Conservation (phyloP, 495 filamentous ascomycete genomes). For the Gamarada debralockiae region DNA sequence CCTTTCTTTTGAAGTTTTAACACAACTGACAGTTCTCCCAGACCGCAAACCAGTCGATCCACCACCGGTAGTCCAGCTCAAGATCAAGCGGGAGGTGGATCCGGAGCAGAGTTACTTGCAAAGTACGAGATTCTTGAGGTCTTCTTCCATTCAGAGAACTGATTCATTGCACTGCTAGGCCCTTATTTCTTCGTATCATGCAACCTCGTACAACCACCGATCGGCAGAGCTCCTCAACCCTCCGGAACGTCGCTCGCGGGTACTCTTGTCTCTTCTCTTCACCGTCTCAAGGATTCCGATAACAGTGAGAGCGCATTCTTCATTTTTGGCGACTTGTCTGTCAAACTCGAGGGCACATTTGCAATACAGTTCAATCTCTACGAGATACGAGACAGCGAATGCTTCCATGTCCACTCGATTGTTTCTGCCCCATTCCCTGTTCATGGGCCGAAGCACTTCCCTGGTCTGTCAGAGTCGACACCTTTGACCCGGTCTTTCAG, state of each 20-base stretch:
- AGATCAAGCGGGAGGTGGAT: slow-evolving; percentile 65
- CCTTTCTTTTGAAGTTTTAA: background rate
- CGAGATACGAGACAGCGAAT: slow-evolving; percentile 63
- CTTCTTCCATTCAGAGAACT: background rate
- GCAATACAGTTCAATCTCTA: slow-evolving; percentile 83
- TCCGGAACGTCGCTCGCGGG: slow-evolving; percentile 62
- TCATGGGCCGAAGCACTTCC: slow-evolving; percentile 72
- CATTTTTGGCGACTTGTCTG: slow-evolving; percentile 91
- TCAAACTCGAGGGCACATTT: slow-evolving; percentile 75
- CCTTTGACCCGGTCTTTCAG: slow-evolving; percentile 89
- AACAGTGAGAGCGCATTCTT: slow-evolving; percentile 95
- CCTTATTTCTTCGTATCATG: slow-evolving; percentile 85
- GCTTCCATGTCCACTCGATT: slow-evolving; percentile 65
- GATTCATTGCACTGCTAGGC: slow-evolving; percentile 37
- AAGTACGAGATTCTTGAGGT: slow-evolving; percentile 31
- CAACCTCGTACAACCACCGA: slow-evolving; percentile 52
- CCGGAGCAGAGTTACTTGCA: slow-evolving; percentile 73
- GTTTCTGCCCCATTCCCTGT: slow-evolving; percentile 75
- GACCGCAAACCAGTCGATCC: slow-evolving; percentile 95
- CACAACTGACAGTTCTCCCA: slow-evolving; percentile 32
- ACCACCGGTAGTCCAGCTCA: slow-evolving; percentile 85
- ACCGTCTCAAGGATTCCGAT: slow-evolving; percentile 86
- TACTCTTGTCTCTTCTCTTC: slow-evolving; percentile 84
- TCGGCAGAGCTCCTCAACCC: slow-evolving; percentile 37
- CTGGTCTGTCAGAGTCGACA: slow-evolving; percentile 87